Base-by-base conservation (phyloP, 2,329 filamentous ascomycete species). In the Thelonectria rubi region DNA sequence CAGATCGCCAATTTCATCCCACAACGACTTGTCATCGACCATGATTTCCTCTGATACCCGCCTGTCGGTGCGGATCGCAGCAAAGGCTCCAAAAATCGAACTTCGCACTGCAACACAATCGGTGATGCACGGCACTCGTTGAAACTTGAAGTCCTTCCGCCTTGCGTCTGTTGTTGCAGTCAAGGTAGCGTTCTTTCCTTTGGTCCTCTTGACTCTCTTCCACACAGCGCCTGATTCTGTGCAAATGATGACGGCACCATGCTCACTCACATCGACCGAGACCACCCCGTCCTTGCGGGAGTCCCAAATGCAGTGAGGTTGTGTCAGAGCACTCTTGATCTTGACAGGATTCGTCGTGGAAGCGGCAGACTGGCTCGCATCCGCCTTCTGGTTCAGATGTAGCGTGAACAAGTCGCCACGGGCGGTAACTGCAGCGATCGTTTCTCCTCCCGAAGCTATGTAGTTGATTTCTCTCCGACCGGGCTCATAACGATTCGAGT, bases 291-390 rank as follows among this genome's bases (percentile, higher is more conserved):
- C 90, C 73, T 96, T 97, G 68, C 90, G 90, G 2, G 94, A 89
- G 30, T 90, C 92, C 95, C 95, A 99, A 24, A 97, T 89, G 60
- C 92, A 89, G 64, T 92, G 87, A 0, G 94, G 92, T 39, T 82
- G 78, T 0, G 92, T 93, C 3, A 97, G 81, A 2, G 93, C 91
- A 64, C 90, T 91, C 66, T 91, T 91, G 62, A 97, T 96, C 74
- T 97, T 97, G 52, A 90, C 87, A 0, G 94, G 94, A 72, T 97
- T 97, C 0, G 94, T 97, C 0, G 94, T 97, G 0, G 94, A 97
- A 3, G 88, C 85, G 9, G 82, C 83, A 1, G 78, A 73, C 43
- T 87, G 84, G 51, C 84, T 84, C 2, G 81, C 78, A 58, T 94
- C 91, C 6, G 82, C 78, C 59, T 88, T 89, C 63, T 87, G 84